These are phyloP conservation scores for Lineolata rhizophorae DNA, from an alignment of 495 filamentous ascomycete genomes.

Conservation along the genomic window DNA sequence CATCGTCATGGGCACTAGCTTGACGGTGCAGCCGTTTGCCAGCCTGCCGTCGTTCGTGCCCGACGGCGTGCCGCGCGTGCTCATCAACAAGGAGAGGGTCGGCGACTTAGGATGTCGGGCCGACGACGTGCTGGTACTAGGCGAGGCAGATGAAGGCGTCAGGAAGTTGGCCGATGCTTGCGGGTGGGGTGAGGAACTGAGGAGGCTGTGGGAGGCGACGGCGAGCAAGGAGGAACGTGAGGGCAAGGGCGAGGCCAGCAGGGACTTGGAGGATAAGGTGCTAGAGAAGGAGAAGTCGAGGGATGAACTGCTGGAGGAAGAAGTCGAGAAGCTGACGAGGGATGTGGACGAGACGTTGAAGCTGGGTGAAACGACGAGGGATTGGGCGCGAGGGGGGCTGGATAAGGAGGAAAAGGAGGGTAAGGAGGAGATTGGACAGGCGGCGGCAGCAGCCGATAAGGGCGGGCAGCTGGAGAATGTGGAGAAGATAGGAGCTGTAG, in stretches of 20 bases:
- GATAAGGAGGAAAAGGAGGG: too few species aligned
- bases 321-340: slow-evolving; percentile 18
- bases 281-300: slow-evolving; percentile 12
- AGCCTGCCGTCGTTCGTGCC: slow-evolving; percentile 42
- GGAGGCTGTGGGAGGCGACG: slow-evolving; percentile 39
- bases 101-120: slow-evolving; percentile 52
- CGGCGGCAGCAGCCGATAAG: too few species aligned
- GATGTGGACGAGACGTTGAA: slow-evolving; percentile 20
- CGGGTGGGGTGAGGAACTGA: slow-evolving; percentile 75
- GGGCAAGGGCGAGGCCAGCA: slow-evolving; percentile 10
- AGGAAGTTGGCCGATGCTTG: slow-evolving; percentile 57
- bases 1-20: slow-evolving; percentile 80
- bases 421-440: too few species aligned
- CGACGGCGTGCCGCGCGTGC: slow-evolving; percentile 43
- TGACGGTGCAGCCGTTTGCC: slow-evolving; percentile 80
- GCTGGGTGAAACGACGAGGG: too few species aligned
- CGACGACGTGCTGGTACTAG: slow-evolving; percentile 57
- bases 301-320: slow-evolving; percentile 28
- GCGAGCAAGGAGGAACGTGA: slow-evolving; percentile 15
- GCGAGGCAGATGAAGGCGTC: slow-evolving; percentile 68
- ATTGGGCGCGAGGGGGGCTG: too few species aligned
- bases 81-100: slow-evolving; percentile 77
- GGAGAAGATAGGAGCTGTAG: too few species aligned
- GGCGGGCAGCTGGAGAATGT: too few species aligned
- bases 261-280: slow-evolving; percentile 16